Conservation (phyloP, 106 monocot species). For the Cymbidium sinense region DNA sequence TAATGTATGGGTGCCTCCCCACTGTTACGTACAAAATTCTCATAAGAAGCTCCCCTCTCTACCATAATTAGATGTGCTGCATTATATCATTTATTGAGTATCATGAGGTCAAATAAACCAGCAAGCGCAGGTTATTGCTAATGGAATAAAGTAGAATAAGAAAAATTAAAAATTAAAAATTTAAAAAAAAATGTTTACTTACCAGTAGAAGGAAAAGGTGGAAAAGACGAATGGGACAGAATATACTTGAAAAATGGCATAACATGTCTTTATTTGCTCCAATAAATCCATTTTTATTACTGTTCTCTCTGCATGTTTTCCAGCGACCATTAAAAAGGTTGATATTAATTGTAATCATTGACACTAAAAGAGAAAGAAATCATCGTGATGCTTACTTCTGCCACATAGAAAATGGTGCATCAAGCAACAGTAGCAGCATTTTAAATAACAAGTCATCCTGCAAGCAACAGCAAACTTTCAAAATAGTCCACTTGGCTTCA, state of each 20-base stretch:
- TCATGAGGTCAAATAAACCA: background rate
- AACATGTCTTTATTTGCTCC: constrained; percentile 17
- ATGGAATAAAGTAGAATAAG: background rate
- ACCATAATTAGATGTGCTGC: background rate
- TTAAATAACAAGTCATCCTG: constrained; percentile 90
- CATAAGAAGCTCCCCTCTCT: background rate
- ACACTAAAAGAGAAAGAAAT: background rate
- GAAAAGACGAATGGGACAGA: constrained; percentile 65
- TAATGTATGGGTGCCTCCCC: background rate
- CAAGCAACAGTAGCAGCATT: constrained; percentile 67
- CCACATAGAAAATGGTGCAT: constrained; percentile 31
- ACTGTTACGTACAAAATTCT: background rate
- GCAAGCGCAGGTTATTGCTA: background rate
- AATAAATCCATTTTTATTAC: constrained; percentile 10
- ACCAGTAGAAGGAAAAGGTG: constrained; percentile 75
- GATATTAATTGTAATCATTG: background rate
- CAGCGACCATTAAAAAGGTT: background rate
- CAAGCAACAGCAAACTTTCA: constrained; percentile 11
- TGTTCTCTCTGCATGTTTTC: constrained; percentile 26
- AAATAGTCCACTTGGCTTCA: background rate
- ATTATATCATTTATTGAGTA: background rate
- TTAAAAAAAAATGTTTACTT: constrained; percentile 6
- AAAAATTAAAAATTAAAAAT: background rate
- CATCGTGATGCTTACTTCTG: constrained; percentile 37
- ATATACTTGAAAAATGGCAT: constrained; percentile 39